Evolutionary conservation across 2,329 filamentous ascomycete genomes (phyloP), one percentile per base, ranked within the genome.

Genomic region (Macrophomina tecta): DNA sequence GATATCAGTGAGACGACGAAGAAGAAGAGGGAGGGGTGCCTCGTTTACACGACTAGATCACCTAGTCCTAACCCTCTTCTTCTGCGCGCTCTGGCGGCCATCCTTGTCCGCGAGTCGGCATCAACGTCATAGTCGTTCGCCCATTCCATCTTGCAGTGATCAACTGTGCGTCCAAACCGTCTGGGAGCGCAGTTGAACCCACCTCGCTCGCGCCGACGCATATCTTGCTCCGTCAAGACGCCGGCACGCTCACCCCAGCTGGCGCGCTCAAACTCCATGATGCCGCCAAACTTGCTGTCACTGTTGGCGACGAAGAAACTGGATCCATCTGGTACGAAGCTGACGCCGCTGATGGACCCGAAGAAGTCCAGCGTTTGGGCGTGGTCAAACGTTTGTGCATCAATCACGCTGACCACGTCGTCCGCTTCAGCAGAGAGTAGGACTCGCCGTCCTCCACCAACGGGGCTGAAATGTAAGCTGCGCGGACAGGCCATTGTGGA

Each of bases 361-460:
- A 94, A 93, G 65, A 93, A 84, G 68, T 91, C 89, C 9, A 94
- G 79, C 0, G 86, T 87, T 76, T 94, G 91, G 75, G 88, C 88
- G n/a, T 83, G 83, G 28, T 82, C 77, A 72, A 89, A 91, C 0
- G 82, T 88, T 72, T 85, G 74, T 0, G 87, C 89, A 70, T 93
- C 88, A 70, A 93, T 89, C 53, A 94, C 81, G 74, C 86, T 89
- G 73, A 94, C 79, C 67, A 86, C 87, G 74, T 94, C 91, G 40
- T 91, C 90, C 73, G 91, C 90, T 76, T 94, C 92, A 2, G 90
- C 91, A 2, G 89, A 89, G 11, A 92, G 84, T 12, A 94, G 83
- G 1, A 92, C 83, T 3, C 86, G 84, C 69, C 84, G 85, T 2
- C 90, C 90, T 61, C 87, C 87, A 18, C 91, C 91, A 2, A 87